Evolutionary conservation across 2,329 filamentous ascomycete species (phyloP), one percentile per base, ranked within the genome.

Genomic region (Xylariaceae sp.): DNA sequence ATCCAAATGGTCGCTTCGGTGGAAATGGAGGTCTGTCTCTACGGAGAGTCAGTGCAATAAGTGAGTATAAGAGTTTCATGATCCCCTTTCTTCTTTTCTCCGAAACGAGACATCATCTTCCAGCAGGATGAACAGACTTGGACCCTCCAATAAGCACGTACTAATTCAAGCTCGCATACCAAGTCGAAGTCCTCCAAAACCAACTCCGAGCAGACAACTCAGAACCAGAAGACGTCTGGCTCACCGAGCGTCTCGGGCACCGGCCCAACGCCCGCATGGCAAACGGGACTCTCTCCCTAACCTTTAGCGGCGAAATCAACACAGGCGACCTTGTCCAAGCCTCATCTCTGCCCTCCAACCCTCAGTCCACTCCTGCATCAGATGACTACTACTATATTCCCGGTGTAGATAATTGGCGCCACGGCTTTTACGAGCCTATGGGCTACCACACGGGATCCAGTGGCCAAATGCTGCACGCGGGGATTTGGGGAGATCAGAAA

Each of bases 381-480:
- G 53, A 59, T 14, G 55, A 62, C 6, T 68, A 66, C 33, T 66
- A 69, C 22, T 66, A 69, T 40, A 64, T 76, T 36, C 57, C 69
- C 40, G 76, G 71, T 7, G 65, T 80, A 38, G 77, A 80, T 62
- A 72, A 75, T 61, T 79, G 75, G 74, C 72, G 77, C 14, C 60
- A 73, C n/a, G 77, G 77, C 13, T 76, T 74, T 59, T 81, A 81
- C 61, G 73, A 80, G 62, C 80, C 80, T 13, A 80, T 83, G 79
- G 80, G 80, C 41, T 83, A 80, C 62, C 80, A 83, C 62, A 79
- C 76, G 1, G 79, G 78, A 18, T 74, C 74, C 7, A 74, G 73
- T 48, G 79, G 80, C 44, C 62, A 61, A 12, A 72, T 63, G 47
- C 65, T 82, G 16, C 75, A 78, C 54, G 53, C 60, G 11, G 68